Evolutionary conservation across 192 early-diverging fungal species (phyloP).

Genomic region (Irineochytrium annulatum): DNA sequence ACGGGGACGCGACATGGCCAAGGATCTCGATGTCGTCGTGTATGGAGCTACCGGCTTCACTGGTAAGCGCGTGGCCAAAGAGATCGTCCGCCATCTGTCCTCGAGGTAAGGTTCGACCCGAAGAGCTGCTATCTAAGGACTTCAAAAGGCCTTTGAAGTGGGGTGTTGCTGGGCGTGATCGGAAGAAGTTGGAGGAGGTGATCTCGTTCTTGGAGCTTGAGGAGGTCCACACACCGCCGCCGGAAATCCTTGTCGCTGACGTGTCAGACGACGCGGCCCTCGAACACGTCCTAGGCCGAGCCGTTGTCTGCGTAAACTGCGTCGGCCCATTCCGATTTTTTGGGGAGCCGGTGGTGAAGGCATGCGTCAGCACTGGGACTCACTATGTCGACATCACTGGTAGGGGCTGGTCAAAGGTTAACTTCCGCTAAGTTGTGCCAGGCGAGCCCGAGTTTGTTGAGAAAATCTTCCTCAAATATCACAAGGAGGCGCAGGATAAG

Average conservation of each 20-base stretch:
- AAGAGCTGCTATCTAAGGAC: no score
- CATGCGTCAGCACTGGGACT: slow-evolving; percentile 50
- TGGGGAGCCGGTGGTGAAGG: slow-evolving; percentile 58
- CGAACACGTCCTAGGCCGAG: background rate
- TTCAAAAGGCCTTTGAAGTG: slow-evolving; percentile 28
- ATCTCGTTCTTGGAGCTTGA: background rate
- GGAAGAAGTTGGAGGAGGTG: slow-evolving; percentile 31
- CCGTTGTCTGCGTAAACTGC: slow-evolving; percentile 48
- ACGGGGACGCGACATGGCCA: no score
- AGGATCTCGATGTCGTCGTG: slow-evolving; percentile 43
- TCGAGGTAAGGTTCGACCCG: no score
- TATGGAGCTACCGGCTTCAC: slow-evolving; percentile 64
- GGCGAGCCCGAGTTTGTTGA: slow-evolving; percentile 68
- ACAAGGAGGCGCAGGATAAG: slow-evolving; percentile 42
- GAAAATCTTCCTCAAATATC: slow-evolving; percentile 53
- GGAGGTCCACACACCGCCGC: slow-evolving; percentile 1
- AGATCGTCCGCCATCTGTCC: slow-evolving; percentile 16
- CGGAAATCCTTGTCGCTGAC: slow-evolving; percentile 44
- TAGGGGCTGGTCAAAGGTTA: slow-evolving; percentile 47
- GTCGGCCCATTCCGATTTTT: slow-evolving; percentile 66
- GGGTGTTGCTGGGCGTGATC: slow-evolving; percentile 39
- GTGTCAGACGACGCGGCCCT: slow-evolving; percentile 20
- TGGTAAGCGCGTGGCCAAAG: slow-evolving; percentile 38
- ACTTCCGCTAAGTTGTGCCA: slow-evolving; percentile 29
- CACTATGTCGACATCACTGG: slow-evolving; percentile 62